Conservation (phyloP, 495 filamentous ascomycete species). For the Tuber calosporum region DNA sequence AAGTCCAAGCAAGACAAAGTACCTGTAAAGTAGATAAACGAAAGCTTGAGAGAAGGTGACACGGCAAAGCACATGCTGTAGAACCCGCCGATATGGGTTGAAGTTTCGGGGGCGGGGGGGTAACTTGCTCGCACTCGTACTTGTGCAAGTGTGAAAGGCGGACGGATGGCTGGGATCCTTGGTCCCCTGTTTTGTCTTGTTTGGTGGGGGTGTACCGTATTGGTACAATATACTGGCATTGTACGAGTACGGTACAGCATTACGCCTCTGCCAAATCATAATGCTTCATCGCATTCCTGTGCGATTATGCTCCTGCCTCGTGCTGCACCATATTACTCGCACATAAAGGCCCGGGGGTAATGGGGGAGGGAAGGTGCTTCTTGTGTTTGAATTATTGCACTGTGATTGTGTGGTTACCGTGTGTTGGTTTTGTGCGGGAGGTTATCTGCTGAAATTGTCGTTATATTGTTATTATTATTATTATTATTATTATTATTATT, state of each 20-base stretch:
- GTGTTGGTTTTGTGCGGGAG: neutral
- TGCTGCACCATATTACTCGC: neutral
- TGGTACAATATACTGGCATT: too few relatives aligned
- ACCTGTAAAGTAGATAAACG: neutral
- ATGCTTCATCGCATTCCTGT: neutral
- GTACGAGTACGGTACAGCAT: too few relatives aligned
- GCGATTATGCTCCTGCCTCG: neutral
- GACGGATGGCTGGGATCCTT: neutral
- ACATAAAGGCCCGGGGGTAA: neutral
- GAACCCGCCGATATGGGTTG: neutral
- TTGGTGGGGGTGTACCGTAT: neutral
- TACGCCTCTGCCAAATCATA: neutral
- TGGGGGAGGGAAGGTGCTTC: neutral
- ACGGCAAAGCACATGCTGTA: neutral
- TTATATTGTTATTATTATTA: neutral
- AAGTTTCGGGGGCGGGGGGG: too few relatives aligned
- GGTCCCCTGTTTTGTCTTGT: neutral
- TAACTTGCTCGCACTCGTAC: neutral
- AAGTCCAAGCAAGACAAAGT: neutral
- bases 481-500: too few relatives aligned
- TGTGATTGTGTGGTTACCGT: neutral
- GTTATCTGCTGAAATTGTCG: neutral
- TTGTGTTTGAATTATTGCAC: neutral
- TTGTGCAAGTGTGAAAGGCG: neutral
- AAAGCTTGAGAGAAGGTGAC: neutral